Evolutionary conservation across 1,284 basidiomycete species (phyloP), one percentile per base, ranked within the genome.

Genomic region (Rhodotorula sp.): DNA sequence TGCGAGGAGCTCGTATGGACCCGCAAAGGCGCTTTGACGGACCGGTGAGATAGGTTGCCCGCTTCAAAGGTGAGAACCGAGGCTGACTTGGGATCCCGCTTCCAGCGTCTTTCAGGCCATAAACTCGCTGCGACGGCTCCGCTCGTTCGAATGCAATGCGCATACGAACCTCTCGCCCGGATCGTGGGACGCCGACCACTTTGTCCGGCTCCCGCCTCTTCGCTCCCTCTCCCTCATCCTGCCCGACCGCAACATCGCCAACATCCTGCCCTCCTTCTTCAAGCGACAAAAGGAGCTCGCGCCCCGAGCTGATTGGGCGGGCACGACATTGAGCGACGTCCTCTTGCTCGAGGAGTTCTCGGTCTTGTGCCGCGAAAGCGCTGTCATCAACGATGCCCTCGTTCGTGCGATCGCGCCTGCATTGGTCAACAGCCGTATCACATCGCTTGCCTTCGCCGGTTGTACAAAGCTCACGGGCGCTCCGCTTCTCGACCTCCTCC

Each of bases 81-180:
- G 4, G 13, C 1, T 20, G 2, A 2, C 11, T 15, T 3, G 10
- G 15, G 19, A 19, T 27, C 27, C n/a, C 36, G 27, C n/a, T 1
- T 6, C 0, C 57, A 74, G 73, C 10, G 71, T 73, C 2, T 67
- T 68, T 24, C 62, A 69, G 4, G 63, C 67, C 9, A 71, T 75
- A 54, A 59, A 46, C 24, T 27, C 32, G 2, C 62, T 75, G 1
- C 67, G 59, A 1, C 39, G 36, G 1, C 65, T 75, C 15, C 27
- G 39, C 2, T 27, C 29, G 1, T 65, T 75, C 64, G 74, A 75
- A 60, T 44, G 69, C 52, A 75, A 75, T 58, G 74, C 64, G 1
- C 68, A 69, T 39, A 74, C 73, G 13, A 68, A 70, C 46, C 68
- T 74, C 2, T 66, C 64, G 15, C 73, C 73, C 5, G 73, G 73